A percentile compares a stretch with the other conserved stretches of the same genome.
These are phyloP conservation scores for Magnaporthales sp. DNA, from an alignment of 2,329 filamentous ascomycete genomes.

Conservation along the genomic window DNA sequence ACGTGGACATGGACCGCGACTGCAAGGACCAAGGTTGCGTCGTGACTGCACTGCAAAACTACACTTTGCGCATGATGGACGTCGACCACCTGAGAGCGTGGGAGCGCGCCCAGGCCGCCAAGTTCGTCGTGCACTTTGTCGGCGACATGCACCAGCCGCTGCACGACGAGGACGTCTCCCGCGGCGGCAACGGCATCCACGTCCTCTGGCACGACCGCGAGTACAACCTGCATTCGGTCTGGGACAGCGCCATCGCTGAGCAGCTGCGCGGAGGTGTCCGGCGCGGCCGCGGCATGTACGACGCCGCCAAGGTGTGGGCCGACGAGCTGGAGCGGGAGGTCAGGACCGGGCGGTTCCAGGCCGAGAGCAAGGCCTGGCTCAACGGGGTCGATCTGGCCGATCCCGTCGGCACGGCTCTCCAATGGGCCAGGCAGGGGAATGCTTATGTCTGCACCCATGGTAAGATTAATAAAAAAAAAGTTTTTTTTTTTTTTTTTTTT, in stretches of 20 bases:
- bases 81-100: conserved; percentile 26
- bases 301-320: conserved; percentile 43
- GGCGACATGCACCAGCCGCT: conserved; percentile 64
- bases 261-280: conserved; percentile 49
- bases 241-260: conserved; percentile 64
- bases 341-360: conserved; percentile 43
- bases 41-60: conserved; percentile 50
- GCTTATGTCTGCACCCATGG: conserved; percentile 52
- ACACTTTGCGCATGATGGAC: conserved; percentile 47
- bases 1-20: conserved; percentile 50
- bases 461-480: conserved; percentile 24
- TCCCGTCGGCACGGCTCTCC: conserved; percentile 45
- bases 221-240: conserved; percentile 63
- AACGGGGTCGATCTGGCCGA: conserved; percentile 46
- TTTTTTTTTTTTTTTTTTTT: conserved; percentile 3
- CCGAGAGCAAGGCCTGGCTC: conserved; percentile 44
- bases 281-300: conserved; percentile 36
- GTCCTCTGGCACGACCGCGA: conserved; percentile 50
- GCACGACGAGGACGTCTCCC: conserved; percentile 53
- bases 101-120: conserved; percentile 49
- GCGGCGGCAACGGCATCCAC: conserved; percentile 60
- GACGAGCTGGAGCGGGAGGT: conserved; percentile 46
- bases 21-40: conserved; percentile 56
- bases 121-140: conserved; percentile 61
- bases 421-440: conserved; percentile 58